These are phyloP conservation scores for Clausena lansium DNA, from an alignment of 345 rosid species.

Conservation along the genomic window DNA sequence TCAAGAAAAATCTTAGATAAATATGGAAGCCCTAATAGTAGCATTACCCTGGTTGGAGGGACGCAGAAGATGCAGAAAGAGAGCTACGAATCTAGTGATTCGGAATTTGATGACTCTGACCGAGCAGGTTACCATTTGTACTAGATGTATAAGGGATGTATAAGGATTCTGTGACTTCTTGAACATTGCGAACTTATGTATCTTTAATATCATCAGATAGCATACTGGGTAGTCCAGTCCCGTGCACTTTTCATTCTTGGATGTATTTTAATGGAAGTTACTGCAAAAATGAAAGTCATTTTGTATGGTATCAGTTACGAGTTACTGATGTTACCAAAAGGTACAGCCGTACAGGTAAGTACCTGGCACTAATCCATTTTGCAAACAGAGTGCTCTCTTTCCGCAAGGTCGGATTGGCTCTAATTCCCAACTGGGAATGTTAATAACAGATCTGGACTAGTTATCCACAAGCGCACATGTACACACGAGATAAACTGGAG, in stretches of 20 bases:
- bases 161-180: neutral
- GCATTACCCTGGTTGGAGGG: conserved; percentile 33
- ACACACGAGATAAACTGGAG: neutral
- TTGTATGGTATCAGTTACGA: neutral
- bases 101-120: conserved; percentile 41
- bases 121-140: conserved; percentile 33
- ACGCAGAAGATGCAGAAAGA: conserved; percentile 27
- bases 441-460: neutral
- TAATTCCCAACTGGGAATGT: neutral
- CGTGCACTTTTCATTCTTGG: neutral
- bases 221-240: neutral
- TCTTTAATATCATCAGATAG: neutral
- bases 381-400: conserved; percentile 5
- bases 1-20: no score
- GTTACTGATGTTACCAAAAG: no score
- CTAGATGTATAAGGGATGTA: neutral
- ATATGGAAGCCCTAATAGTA: conserved; percentile 30
- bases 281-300: neutral
- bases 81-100: conserved; percentile 29
- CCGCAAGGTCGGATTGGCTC: neutral
- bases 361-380: neutral
- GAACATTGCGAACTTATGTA: neutral
- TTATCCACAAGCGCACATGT: neutral
- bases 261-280: neutral
- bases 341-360: neutral